Base-by-base conservation (phyloP, 352 stramenopile genomes). In the Halophytophthora batemanensis region DNA sequence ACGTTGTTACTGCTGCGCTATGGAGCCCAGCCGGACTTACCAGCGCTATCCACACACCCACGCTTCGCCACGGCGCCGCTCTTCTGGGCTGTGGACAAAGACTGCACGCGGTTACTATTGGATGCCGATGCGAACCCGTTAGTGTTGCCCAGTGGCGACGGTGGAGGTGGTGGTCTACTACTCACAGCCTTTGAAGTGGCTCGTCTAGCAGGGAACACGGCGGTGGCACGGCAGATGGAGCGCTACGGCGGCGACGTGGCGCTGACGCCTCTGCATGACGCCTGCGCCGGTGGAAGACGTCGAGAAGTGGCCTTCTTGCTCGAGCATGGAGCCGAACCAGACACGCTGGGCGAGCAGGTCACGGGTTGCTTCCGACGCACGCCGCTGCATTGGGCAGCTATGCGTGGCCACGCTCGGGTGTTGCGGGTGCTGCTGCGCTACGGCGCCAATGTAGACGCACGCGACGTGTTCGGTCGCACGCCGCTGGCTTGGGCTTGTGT, bases 231-330 rank as follows among this genome's bases (percentile, higher is more conserved):
- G 10, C 73, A 83, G 33, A 87, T 93, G 54, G 77, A 90, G 34
- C 86, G 88, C 23, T 91, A 86, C 33, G 82, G 82, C 14, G 82
- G 69, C 6, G 82, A 93, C 19, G 74, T 93, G n/a, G 72, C 67
- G 12, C 48, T 93, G 2, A 93, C 82, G 19, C 82, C 82, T 19
- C 61, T 93, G 35, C 82, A 93, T 36, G 72, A 81, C 23, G 82
- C 74, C 1, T 76, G 69, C n/a, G 74, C 82, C 7, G 53, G 69
- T 6, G 80, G 82, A 7, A 52, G 76, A 17, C 77, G 71, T 17
- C 51, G 77, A 13, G 78, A 85, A 48, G 75, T 93, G 8, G 56
- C 51, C 17, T 86, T 87, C 41, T 77, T 87, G 22, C 53, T 93
- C 13, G 76, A 90, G 23, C 77, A 88, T 12, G 80, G 82, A 17